A percentile compares a stretch with the other conserved stretches of the same genome.
Evolutionary conservation across 495 filamentous ascomycete species (phyloP).

Genomic region (Collariella sp.): DNA sequence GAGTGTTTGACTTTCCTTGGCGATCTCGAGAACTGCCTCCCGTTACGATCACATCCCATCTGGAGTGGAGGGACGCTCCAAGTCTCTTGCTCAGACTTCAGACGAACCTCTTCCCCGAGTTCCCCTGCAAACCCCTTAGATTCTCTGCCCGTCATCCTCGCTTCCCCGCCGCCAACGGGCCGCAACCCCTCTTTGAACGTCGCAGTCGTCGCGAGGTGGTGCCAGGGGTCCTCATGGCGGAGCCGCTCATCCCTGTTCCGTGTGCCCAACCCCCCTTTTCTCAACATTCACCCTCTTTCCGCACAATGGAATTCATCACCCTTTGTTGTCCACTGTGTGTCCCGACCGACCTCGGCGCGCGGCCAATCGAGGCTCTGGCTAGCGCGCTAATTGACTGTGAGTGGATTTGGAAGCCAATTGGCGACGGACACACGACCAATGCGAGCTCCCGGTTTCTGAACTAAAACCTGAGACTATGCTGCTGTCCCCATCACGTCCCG

Average conservation of each 20-base stretch:
- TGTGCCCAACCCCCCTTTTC: slow-evolving; percentile 4
- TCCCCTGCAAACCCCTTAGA: background rate
- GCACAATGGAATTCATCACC: background rate
- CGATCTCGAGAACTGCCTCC: background rate
- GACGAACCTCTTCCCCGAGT: background rate
- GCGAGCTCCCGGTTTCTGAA: background rate
- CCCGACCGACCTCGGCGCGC: background rate
- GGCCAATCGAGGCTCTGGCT: background rate
- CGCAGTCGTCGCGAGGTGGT: background rate
- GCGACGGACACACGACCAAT: slow-evolving; percentile 1
- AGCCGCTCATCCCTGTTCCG: slow-evolving; percentile 4
- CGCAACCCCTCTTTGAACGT: slow-evolving; percentile 11
- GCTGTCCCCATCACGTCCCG: slow-evolving; percentile 18
- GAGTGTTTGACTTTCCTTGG: background rate
- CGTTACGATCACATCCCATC: too few relatives aligned
- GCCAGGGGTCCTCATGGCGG: slow-evolving; percentile 6
- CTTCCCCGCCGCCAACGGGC: slow-evolving; percentile 6
- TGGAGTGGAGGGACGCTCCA: too few relatives aligned
- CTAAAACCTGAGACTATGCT: background rate
- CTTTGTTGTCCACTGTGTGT: too few relatives aligned
- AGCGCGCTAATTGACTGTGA: slow-evolving; percentile 16
- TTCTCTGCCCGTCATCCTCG: slow-evolving; percentile 6
- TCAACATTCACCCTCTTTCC: background rate
- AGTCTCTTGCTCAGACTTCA: background rate
- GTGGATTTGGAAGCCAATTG: too few relatives aligned